phyloP scores from a whole-genome alignment of 2,329 filamentous ascomycete genomes.

The Penicillium sp. region DNA sequence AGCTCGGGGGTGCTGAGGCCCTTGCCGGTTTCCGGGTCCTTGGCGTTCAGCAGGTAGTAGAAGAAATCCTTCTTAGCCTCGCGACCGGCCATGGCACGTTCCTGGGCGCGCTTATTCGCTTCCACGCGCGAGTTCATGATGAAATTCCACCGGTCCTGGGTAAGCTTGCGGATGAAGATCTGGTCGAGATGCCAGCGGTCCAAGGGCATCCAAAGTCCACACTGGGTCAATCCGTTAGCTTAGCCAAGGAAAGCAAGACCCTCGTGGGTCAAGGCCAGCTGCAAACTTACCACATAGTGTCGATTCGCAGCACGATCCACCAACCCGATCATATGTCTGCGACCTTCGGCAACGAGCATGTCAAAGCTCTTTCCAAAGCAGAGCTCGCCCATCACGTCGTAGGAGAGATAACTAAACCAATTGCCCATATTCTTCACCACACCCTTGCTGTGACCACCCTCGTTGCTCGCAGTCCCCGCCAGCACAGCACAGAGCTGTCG shows the following conservation, averaged over 20 bases:
- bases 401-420: conserved; percentile 51
- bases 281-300: conserved; percentile 65
- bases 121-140: conserved; percentile 72
- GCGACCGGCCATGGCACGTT: conserved; percentile 60
- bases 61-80: conserved; percentile 75
- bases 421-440: conserved; percentile 41
- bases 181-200: conserved; percentile 69
- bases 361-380: conserved; percentile 57
- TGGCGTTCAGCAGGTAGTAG: conserved; percentile 72
- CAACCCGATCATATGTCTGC: conserved; percentile 67
- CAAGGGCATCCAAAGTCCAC: conserved; percentile 71
- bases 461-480: conserved; percentile 23
- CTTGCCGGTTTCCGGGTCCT: conserved; percentile 70
- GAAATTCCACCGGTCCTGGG: conserved; percentile 68
- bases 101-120: conserved; percentile 66
- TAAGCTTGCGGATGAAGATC: conserved; percentile 68
- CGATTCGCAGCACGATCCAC: conserved; percentile 70
- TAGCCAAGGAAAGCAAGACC: too few species aligned
- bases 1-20: conserved; percentile 69
- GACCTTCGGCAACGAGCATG: conserved; percentile 50
- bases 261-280: neutral
- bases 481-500: conserved; percentile 62
- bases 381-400: conserved; percentile 57
- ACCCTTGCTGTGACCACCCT: conserved; percentile 25
- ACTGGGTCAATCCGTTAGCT: conserved; percentile 48